Evolutionary conservation across 2,329 filamentous ascomycete species (phyloP).

Genomic region (Alternaria dauci): DNA sequence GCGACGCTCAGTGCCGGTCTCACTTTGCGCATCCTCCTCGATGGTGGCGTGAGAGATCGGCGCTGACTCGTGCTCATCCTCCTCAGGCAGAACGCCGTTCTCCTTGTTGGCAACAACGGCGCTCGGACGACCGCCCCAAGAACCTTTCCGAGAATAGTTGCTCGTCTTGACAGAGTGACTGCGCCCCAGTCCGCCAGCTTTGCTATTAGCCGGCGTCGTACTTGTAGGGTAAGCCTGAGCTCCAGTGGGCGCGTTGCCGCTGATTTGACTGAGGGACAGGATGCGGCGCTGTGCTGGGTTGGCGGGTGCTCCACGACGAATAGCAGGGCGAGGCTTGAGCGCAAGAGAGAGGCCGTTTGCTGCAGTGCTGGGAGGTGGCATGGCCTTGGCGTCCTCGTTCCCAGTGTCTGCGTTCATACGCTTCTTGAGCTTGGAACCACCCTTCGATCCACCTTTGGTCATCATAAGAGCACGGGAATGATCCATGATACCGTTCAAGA

Average conservation of each 20-base stretch:
- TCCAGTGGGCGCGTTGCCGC: constrained; percentile 70
- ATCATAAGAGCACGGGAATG: constrained; percentile 92
- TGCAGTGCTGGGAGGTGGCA: constrained; percentile 46
- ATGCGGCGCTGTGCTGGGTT: constrained; percentile 71
- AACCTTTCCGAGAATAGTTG: constrained; percentile 45
- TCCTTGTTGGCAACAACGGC: constrained; percentile 55
- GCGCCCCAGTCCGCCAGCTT: constrained; percentile 61
- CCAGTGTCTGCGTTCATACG: constrained; percentile 40
- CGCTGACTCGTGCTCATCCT: constrained; percentile 49
- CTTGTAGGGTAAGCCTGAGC: constrained; percentile 49
- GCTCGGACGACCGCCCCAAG: constrained; percentile 47
- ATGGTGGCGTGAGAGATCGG: constrained; percentile 33
- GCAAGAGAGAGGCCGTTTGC: constrained; percentile 54
- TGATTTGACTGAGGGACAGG: constrained; percentile 89
- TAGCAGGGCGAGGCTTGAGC: constrained; percentile 59
- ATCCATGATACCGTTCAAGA: constrained; percentile 94
- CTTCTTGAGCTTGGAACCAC: constrained; percentile 48
- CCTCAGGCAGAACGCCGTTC: constrained; percentile 57
- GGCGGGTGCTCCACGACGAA: constrained; percentile 50
- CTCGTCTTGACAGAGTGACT: constrained; percentile 53
- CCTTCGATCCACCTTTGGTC: constrained; percentile 64
- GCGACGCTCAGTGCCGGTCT: constrained; percentile 52
- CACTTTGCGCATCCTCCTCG: constrained; percentile 45
- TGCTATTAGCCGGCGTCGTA: constrained; percentile 44
- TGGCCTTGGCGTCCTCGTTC: constrained; percentile 47